Conservation (phyloP, 2,329 filamentous ascomycete species). For the Waltergamsia citrina region DNA sequence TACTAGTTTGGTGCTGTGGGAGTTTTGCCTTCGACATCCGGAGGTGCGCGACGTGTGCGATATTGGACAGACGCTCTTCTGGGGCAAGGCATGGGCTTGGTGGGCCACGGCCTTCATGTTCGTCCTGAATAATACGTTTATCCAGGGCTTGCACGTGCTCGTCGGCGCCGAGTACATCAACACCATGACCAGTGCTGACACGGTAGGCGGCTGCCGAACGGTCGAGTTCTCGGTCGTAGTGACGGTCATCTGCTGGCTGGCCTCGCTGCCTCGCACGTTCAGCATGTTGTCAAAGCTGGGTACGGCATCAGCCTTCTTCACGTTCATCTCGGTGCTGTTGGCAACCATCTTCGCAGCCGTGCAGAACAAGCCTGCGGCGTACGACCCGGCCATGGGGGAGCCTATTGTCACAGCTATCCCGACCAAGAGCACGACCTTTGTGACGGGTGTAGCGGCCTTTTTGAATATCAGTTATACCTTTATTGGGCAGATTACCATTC, state of each 20-base stretch:
- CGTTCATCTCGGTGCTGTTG: slow-evolving; percentile 79
- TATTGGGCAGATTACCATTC: slow-evolving; percentile 89
- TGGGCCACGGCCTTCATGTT: slow-evolving; percentile 75
- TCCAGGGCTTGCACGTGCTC: slow-evolving; percentile 73
- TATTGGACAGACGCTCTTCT: slow-evolving; percentile 92
- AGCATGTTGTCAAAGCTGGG: slow-evolving; percentile 69
- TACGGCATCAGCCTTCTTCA: slow-evolving; percentile 74
- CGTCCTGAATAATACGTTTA: slow-evolving; percentile 87
- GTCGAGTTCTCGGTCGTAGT: slow-evolving; percentile 71
- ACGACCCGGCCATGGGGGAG: slow-evolving; percentile 46
- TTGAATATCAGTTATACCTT: slow-evolving; percentile 96
- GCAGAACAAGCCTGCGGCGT: slow-evolving; percentile 63
- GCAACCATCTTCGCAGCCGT: slow-evolving; percentile 75
- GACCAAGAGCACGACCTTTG: slow-evolving; percentile 63
- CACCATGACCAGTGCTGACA: slow-evolving; percentile 66
- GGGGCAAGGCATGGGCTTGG: slow-evolving; percentile 67
- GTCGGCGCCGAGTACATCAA: slow-evolving; percentile 83
- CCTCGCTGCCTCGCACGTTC: slow-evolving; percentile 80
- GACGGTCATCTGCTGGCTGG: slow-evolving; percentile 65
- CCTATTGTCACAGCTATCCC: slow-evolving; percentile 63
- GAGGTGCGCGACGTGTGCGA: slow-evolving; percentile 91
- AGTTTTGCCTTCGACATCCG: slow-evolving; percentile 84
- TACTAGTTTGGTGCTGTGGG: slow-evolving; percentile 56
- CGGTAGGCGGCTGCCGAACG: slow-evolving; percentile 58
- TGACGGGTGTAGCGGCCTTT: slow-evolving; percentile 76